Evolutionary conservation across 2,329 filamentous ascomycete species (phyloP).

Genomic region (Aspergillus costaricaensis): DNA sequence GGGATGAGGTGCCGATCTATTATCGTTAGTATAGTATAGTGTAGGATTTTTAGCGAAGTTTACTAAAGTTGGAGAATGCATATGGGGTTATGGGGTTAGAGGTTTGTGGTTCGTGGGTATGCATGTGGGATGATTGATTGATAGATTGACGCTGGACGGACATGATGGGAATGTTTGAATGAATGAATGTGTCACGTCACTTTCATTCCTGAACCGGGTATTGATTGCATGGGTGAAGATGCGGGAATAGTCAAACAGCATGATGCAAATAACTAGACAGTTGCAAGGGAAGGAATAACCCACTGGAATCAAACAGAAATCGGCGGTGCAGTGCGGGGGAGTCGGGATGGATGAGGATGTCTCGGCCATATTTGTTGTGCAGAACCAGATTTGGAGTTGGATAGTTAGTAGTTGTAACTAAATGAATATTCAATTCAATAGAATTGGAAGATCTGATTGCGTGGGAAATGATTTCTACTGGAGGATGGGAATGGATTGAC

Average conservation of each 20-base stretch:
- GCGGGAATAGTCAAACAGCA: neutral
- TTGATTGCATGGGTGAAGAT: neutral
- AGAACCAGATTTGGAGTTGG: neutral
- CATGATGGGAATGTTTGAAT: too few relatives aligned
- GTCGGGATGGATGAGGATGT: constrained; percentile 50
- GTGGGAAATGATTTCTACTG: neutral
- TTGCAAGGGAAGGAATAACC: constrained; percentile 29
- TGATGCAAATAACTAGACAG: neutral
- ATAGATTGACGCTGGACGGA: too few relatives aligned
- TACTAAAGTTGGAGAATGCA: too few relatives aligned
- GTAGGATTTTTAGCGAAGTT: neutral
- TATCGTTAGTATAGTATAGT: neutral
- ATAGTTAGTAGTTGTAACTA: neutral
- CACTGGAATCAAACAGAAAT: constrained; percentile 89
- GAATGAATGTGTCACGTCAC: too few relatives aligned
- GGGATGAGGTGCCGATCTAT: constrained; percentile 75
- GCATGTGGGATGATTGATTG: neutral
- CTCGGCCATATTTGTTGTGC: constrained; percentile 23
- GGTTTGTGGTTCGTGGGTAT: neutral
- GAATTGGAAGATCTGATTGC: neutral
- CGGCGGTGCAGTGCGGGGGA: constrained; percentile 75
- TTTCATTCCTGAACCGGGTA: neutral
- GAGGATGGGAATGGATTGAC: neutral
- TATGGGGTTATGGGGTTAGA: neutral
- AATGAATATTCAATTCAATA: neutral